phyloP scores from a whole-genome alignment of 805 yeast genomes.

The Limtongia smithiae region DNA sequence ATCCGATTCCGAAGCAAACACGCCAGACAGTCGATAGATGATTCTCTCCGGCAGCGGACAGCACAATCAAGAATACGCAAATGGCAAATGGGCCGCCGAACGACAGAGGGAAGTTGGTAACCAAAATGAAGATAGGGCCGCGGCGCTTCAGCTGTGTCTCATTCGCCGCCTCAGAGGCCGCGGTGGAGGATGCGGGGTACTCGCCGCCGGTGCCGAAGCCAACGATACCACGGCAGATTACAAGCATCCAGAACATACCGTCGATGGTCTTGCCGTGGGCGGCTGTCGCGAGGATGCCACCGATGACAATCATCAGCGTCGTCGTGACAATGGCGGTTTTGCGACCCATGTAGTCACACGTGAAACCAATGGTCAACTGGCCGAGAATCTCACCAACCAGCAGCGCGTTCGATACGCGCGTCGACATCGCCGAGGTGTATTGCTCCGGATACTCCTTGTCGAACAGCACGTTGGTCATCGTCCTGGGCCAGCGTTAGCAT shows the following conservation, averaged over 20 bases:
- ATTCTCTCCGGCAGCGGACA: constrained; percentile 49
- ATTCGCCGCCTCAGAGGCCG: constrained; percentile 71
- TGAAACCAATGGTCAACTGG: constrained; percentile 57
- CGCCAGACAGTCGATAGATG: constrained; percentile 53
- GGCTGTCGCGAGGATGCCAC: constrained; percentile 65
- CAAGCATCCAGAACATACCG: constrained; percentile 76
- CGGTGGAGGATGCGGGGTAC: constrained; percentile 64
- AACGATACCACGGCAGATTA: constrained; percentile 67
- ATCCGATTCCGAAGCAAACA: constrained; percentile 60
- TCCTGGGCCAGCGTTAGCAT: constrained; percentile 26
- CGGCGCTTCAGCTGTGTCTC: constrained; percentile 53
- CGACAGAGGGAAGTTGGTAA: constrained; percentile 68
- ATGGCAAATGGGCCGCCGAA: constrained; percentile 79
- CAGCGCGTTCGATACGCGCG: constrained; percentile 66
- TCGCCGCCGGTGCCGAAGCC: constrained; percentile 82
- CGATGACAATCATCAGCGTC: constrained; percentile 57
- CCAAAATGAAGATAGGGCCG: constrained; percentile 62
- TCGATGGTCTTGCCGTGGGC: constrained; percentile 56
- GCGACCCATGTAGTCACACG: constrained; percentile 25
- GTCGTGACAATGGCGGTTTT: constrained; percentile 61
- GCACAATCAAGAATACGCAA: constrained; percentile 63
- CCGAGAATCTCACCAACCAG: constrained; percentile 70
- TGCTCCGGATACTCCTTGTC: constrained; percentile 45
- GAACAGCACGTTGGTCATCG: constrained; percentile 61
- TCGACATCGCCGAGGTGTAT: constrained; percentile 48